phyloP scores from a whole-genome alignment of 257 asterid genomes.

The Salvia rosmarinus region DNA sequence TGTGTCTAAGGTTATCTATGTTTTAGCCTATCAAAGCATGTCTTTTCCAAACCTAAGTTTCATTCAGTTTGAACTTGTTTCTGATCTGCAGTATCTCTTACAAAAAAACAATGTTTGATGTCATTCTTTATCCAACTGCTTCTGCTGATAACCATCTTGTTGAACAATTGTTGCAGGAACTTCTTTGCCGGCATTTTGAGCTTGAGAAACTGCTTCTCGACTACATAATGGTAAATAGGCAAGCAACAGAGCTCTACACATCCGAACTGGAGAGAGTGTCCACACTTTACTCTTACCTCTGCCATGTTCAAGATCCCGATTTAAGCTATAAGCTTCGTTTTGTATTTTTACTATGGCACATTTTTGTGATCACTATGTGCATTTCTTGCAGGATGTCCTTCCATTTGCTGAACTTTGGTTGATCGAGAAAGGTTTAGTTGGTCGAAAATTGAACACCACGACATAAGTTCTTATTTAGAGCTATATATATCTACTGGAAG shows the following conservation, averaged over 20 bases:
- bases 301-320: neutral
- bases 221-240: constrained; percentile 77
- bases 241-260: constrained; percentile 27
- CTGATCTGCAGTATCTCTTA: neutral
- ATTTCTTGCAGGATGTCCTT: neutral
- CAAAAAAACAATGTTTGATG: neutral
- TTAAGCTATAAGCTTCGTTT: neutral
- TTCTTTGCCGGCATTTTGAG: constrained; percentile 84
- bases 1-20: constrained; percentile 63
- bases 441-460: too few relatives aligned
- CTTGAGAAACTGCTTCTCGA: constrained; percentile 84
- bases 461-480: too few relatives aligned
- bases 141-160: constrained; percentile 22
- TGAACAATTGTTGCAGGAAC: constrained; percentile 57
- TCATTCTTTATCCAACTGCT: neutral
- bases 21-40: constrained; percentile 1
- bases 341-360: neutral
- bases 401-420: constrained; percentile 18
- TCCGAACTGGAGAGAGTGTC: neutral
- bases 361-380: neutral
- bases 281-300: neutral
- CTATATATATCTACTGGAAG: too few relatives aligned
- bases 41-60: neutral
- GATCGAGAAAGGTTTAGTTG: neutral
- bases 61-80: constrained; percentile 16